Percentiles rank a stretch among this genome's conserved stretches.
Evolutionary conservation across 164 flowering plant species (phyloP).

Genomic region (Vitis rupestris): DNA sequence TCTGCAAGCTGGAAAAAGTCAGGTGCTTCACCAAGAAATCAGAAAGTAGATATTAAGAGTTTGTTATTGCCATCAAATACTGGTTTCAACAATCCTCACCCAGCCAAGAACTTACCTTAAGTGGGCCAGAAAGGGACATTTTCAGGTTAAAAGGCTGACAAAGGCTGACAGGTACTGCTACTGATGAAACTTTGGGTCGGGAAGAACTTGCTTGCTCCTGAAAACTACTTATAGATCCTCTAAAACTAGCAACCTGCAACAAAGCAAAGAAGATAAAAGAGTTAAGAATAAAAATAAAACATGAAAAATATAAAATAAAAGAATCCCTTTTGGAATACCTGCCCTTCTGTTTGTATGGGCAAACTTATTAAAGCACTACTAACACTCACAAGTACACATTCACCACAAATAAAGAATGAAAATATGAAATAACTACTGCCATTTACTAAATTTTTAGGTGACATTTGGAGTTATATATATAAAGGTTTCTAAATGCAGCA

Average conservation of each 20-base stretch:
- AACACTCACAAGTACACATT: too few species aligned
- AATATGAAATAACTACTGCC: too few species aligned
- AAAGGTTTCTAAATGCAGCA: too few species aligned
- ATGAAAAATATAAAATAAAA: neutral
- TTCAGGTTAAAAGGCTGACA: constrained; percentile 67
- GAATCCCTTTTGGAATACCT: too few species aligned
- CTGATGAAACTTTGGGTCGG: constrained; percentile 51
- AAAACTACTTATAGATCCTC: constrained; percentile 90
- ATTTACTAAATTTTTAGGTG: too few species aligned
- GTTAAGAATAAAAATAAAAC: neutral
- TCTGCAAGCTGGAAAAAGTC: neutral
- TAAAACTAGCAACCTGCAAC: constrained; percentile 81
- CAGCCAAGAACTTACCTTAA: constrained; percentile 49
- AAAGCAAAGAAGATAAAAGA: neutral
- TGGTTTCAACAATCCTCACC: neutral
- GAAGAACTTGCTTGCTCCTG: constrained; percentile 85
- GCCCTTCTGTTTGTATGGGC: too few species aligned
- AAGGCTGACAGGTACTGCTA: constrained; percentile 59
- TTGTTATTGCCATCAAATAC: neutral
- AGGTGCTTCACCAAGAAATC: neutral
- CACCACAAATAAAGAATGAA: too few species aligned
- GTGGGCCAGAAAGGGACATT: constrained; percentile 62
- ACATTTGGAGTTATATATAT: too few species aligned
- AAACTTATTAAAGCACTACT: too few species aligned
- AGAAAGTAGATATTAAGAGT: neutral